phyloP scores from a whole-genome alignment of 2,329 filamentous ascomycete genomes.

The Akanthomyces dipterigenus region DNA sequence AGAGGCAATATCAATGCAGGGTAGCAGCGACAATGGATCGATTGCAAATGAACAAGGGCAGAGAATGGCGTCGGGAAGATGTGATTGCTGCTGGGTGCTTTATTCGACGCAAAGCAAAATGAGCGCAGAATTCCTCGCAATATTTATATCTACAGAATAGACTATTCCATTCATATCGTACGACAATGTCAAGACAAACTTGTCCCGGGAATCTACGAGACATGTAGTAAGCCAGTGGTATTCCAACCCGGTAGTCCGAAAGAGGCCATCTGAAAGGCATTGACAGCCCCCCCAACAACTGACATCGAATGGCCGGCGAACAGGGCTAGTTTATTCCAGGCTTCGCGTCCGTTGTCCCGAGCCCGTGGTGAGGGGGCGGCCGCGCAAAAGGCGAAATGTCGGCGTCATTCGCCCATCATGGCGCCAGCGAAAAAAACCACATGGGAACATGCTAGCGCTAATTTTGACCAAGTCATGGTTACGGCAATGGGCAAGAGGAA shows the following conservation, averaged over 20 bases:
- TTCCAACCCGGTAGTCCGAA: not conserved
- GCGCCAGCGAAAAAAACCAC: not conserved
- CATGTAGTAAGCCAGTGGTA: constrained; percentile 1
- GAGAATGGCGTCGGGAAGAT: not conserved
- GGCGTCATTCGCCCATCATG: constrained; percentile 7
- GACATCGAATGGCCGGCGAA: not conserved
- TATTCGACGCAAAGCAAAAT: not conserved
- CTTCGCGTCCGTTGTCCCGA: not conserved
- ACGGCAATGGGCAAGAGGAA: not conserved
- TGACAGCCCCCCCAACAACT: not conserved
- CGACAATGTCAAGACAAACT: not conserved
- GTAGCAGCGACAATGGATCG: not conserved
- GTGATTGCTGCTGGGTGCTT: not conserved
- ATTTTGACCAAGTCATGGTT: no score
- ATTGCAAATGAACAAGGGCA: not conserved
- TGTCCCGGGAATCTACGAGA: constrained; percentile 2
- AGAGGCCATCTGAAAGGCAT: not conserved
- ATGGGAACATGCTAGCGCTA: not conserved
- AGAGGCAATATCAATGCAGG: not conserved
- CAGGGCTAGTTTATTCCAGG: not conserved
- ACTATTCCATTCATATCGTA: not conserved
- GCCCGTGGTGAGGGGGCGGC: not conserved
- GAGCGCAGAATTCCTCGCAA: not conserved
- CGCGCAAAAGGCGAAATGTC: not conserved
- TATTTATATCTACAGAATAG: not conserved